These are phyloP conservation scores for Wickerhamomyces pijperi DNA, from an alignment of 805 yeast genomes.

Conservation along the genomic window DNA sequence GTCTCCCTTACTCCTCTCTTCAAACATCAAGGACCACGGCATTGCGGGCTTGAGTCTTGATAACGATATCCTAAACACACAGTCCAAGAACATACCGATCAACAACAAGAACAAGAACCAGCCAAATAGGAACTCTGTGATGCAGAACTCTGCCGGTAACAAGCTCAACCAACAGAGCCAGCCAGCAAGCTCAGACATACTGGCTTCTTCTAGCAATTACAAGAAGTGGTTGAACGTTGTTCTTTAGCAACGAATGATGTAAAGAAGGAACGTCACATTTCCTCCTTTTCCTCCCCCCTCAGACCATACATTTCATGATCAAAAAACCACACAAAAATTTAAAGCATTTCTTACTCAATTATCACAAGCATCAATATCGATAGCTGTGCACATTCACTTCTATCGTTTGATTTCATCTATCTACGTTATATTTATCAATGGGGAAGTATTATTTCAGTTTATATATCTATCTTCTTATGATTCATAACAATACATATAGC, in stretches of 20 bases:
- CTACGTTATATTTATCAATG: too few species aligned
- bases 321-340: too few species aligned
- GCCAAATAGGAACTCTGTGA: neutral
- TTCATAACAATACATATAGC: too few species aligned
- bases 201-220: conserved; percentile 19
- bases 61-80: conserved; percentile 12
- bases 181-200: neutral
- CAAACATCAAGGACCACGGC: conserved; percentile 14
- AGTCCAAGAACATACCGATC: neutral
- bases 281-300: too few species aligned
- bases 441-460: too few species aligned
- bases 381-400: too few species aligned
- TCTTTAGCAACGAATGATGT: conserved; percentile 1
- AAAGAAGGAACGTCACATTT: too few species aligned
- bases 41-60: conserved; percentile 17
- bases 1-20: conserved; percentile 17
- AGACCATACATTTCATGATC: too few species aligned
- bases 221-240: conserved; percentile 19
- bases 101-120: neutral
- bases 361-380: too few species aligned
- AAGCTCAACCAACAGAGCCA: neutral
- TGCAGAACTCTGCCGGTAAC: neutral
- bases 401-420: too few species aligned
- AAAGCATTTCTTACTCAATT: too few species aligned
- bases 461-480: too few species aligned